Base-by-base conservation (phyloP, 768 basidiomycete species). In the Auriscalpium vulgare region DNA sequence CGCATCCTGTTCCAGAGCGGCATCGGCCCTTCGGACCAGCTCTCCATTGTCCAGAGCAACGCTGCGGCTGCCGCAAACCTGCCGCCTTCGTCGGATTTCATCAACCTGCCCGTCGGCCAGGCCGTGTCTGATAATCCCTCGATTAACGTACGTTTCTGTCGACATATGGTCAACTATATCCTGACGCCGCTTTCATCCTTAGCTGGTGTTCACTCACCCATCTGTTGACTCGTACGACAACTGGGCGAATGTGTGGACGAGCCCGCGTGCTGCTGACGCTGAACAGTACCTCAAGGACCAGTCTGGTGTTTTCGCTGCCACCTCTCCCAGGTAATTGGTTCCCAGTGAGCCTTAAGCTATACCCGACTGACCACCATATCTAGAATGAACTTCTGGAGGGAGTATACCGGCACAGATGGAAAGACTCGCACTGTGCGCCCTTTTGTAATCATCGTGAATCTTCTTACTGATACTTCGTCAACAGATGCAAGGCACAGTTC, bases 201-300 rank as follows among this genome's bases (percentile, higher is more conserved):
- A 81, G 78, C 67, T 84, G 61, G 79, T 84, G 19, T 84, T 85
- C 70, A 83, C 80, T 4, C 83, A 84, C 64, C 82, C 83, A 2
- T 72, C 71, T 43, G 72, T 85, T 57, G 80, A 84, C 62, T 75
- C 80, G 1, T 83, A 84, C 63, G 80, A 84, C n/a, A 84, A 83
- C 66, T 85, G 83, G 83, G 78, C 76, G 2, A 60, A 76, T 40
- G 78, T 83, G 3, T 83, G 79, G 80, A 67, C 68, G 36, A 69
- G 70, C 65, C 83, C 83, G 21, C 74, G 78, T 17, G 65, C 78
- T 6, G 80, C 81, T 3, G 83, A 85, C 59, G 78, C 78, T 13
- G 70, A 72, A 10, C 80, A 82, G 62, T 85, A 84, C 61, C 68
- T 80, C 35, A 65, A 66, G 37, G 67, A 66, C 59, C 78, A 78